phyloP scores from a whole-genome alignment of 345 rosid species.

The Eucalyptus cloeziana region DNA sequence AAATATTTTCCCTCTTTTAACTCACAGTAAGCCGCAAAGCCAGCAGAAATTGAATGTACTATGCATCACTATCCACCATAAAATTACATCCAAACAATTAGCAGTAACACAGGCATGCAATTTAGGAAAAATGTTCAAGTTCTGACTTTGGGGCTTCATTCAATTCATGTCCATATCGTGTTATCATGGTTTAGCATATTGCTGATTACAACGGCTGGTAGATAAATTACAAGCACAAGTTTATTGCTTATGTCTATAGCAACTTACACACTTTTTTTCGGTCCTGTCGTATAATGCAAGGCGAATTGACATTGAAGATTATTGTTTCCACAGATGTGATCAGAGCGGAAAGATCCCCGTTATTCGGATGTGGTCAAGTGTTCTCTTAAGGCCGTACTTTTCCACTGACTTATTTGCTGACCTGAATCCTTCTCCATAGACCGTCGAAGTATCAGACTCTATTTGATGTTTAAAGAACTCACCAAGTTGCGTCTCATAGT shows the following conservation, averaged over 20 bases:
- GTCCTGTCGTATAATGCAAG: background rate
- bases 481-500: slow-evolving; percentile 90
- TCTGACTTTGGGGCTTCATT: background rate
- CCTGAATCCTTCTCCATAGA: slow-evolving; percentile 93
- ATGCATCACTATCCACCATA: background rate
- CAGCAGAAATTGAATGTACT: background rate
- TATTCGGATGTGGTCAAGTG: slow-evolving; percentile 77
- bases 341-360: slow-evolving; percentile 76
- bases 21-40: background rate
- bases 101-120: background rate
- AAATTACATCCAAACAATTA: background rate
- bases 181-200: background rate
- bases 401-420: slow-evolving; percentile 61
- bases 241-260: background rate
- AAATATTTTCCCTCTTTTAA: background rate
- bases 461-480: slow-evolving; percentile 89
- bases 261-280: background rate
- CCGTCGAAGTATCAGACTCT: slow-evolving; percentile 64
- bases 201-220: background rate
- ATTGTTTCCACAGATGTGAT: background rate
- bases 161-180: background rate
- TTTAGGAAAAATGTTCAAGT: background rate
- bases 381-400: slow-evolving; percentile 54
- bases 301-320: background rate
- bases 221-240: background rate